Evolutionary conservation across 495 filamentous ascomycete species (phyloP).

Genomic region (Aspergillus homomorphus): DNA sequence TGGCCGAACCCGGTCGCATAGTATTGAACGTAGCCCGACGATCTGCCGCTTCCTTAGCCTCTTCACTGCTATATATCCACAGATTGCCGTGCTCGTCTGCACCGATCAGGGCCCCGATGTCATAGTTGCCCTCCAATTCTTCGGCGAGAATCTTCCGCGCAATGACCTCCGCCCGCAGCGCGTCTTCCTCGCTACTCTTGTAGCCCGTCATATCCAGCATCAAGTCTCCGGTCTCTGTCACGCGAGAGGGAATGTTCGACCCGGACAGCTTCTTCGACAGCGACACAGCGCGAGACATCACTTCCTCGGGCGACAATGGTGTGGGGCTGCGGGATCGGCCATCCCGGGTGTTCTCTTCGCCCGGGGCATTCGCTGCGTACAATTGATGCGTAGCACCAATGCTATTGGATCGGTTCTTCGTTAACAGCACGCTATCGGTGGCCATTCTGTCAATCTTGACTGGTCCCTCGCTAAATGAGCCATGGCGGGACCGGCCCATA

Average conservation of each 20-base stretch:
- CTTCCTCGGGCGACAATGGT: slow-evolving; percentile 68
- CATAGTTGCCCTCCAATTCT: slow-evolving; percentile 91
- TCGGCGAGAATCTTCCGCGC: slow-evolving; percentile 95
- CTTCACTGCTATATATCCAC: slow-evolving; percentile 98
- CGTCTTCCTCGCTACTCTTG: slow-evolving; percentile 88
- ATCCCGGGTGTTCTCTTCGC: slow-evolving; percentile 27
- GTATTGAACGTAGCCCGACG: slow-evolving; percentile 50
- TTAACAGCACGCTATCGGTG: slow-evolving; percentile 48
- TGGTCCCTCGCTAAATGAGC: slow-evolving; percentile 29
- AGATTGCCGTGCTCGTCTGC: slow-evolving; percentile 93
- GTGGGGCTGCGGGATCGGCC: slow-evolving; percentile 70
- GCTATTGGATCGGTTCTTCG: slow-evolving; percentile 10
- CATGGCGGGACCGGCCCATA: slow-evolving; percentile 27
- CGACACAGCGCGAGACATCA: slow-evolving; percentile 76
- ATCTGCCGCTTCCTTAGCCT: slow-evolving; percentile 77
- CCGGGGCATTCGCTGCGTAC: slow-evolving; percentile 15
- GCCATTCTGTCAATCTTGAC: slow-evolving; percentile 49
- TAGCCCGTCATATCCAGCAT: slow-evolving; percentile 99
- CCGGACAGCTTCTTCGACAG: slow-evolving; percentile 82
- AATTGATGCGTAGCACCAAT: slow-evolving; percentile 11
- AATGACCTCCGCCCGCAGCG: slow-evolving; percentile 83
- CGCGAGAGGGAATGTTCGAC: slow-evolving; percentile 87
- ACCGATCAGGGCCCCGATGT: slow-evolving; percentile 92
- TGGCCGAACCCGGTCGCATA: slow-evolving; percentile 50
- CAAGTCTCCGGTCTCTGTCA: slow-evolving; percentile 90